Base-by-base conservation (phyloP, 768 basidiomycete genomes). In the Kwoniella botswanensis region DNA sequence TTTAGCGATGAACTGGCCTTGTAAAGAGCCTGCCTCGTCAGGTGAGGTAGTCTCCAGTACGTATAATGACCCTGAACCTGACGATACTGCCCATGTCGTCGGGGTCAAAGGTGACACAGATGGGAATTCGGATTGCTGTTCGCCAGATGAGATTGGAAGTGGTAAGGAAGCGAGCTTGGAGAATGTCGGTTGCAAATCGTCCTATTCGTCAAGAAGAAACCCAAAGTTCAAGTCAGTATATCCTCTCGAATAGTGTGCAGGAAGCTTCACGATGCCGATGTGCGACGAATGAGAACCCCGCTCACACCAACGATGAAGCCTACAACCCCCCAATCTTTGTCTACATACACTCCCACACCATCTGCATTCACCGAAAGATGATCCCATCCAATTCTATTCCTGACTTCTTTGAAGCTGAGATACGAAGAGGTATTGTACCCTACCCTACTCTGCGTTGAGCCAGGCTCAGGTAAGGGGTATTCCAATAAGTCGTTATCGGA, bases 361-460 rank as follows among this genome's bases (percentile, higher is more conserved):
- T 44, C 42, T 2, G 26, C 54, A 24, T 68, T 70, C 2, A 73
- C 71, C 41, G 63, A 44, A n/a, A 79, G 53, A 68, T 79, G 78
- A 68, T 82, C 76, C 77, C 76, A 82, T 62, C 67, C 73, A 22
- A 81, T 79, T 26, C 81, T 73, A 21, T 74, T 66, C 26, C 75
- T 52, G 9, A 72, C 72, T 56, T 82, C 79, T 54, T 79, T 81
- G 72, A 77, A 81, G 17, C 63, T 70, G 35, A 75, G 65, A 26
- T 67, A 70, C 15, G 55, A 60, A 15, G 44, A 56, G 6, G 65
- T 18, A 22, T 67, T 65, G 29, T 73, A 75, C 52, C 70, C 72
- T 24, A 78, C 66, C 21, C 76, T 61, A 64, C 65, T 67, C 42
- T 81, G 79, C 7, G 79, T 81, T 9, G 79, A 74, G 24, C 79